Percentiles rank a stretch among this genome's conserved stretches.
Conservation (phyloP, 139 green algal genomes). For the Chlorella ohadii region DNA sequence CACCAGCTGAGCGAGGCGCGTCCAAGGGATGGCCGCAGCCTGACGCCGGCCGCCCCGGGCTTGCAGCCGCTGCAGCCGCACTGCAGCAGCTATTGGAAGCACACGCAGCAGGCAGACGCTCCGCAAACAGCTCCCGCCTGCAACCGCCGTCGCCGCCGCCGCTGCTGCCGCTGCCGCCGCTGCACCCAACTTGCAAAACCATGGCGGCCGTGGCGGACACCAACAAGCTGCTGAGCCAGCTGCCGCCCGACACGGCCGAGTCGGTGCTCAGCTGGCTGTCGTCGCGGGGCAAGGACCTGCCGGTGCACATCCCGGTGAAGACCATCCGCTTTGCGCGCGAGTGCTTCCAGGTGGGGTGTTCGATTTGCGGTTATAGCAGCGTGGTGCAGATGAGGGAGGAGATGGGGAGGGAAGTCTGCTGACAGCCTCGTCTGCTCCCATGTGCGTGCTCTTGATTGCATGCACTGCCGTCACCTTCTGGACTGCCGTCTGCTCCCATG, state of each 20-base stretch:
- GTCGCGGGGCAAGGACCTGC: background rate
- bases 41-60: background rate
- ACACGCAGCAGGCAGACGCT: background rate
- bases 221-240: background rate
- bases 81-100: background rate
- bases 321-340: conserved; percentile 9
- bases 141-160: background rate
- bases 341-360: background rate
- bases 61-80: background rate
- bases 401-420: too few species aligned
- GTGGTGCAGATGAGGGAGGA: too few species aligned
- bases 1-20: too few species aligned
- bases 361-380: too few species aligned
- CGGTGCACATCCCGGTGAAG: background rate
- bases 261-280: background rate
- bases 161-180: too few species aligned
- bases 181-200: background rate
- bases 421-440: too few species aligned
- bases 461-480: too few species aligned
- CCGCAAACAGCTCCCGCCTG: background rate
- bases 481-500: too few species aligned
- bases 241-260: background rate
- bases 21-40: too few species aligned
- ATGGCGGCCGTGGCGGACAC: background rate
- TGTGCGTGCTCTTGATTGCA: too few species aligned